Evolutionary conservation across 1,284 basidiomycete species (phyloP).

Genomic region (Megacollybia platyphylla): DNA sequence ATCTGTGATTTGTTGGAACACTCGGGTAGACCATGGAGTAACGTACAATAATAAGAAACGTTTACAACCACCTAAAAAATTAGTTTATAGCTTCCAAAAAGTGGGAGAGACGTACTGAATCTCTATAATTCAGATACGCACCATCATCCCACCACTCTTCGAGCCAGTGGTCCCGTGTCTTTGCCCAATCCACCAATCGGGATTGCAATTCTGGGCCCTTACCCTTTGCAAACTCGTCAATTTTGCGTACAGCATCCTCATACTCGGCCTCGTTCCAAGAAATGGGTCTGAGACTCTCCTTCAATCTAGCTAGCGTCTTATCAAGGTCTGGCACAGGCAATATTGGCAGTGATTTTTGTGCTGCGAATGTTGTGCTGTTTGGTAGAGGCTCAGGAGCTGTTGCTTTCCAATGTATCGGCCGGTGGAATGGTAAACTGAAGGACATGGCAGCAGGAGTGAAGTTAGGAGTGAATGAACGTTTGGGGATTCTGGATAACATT

Average conservation of each 20-base stretch:
- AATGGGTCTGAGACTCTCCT: slow-evolving; percentile 49
- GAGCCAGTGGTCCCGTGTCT: slow-evolving; percentile 54
- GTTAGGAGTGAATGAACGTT: too few relatives aligned
- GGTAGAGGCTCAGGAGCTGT: slow-evolving; percentile 29
- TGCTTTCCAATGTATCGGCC: slow-evolving; percentile 36
- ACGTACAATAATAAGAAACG: slow-evolving; percentile 73
- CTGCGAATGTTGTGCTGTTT: slow-evolving; percentile 26
- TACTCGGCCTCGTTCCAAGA: slow-evolving; percentile 51
- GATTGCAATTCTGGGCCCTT: slow-evolving; percentile 45
- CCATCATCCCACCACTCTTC: slow-evolving; percentile 77
- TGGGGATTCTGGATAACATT: too few relatives aligned
- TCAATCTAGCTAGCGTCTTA: slow-evolving; percentile 45
- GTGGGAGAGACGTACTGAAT: slow-evolving; percentile 38
- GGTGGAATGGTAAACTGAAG: slow-evolving; percentile 6
- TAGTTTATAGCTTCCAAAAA: background rate
- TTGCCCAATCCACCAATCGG: slow-evolving; percentile 36
- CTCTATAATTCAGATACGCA: slow-evolving; percentile 61
- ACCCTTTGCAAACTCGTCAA: slow-evolving; percentile 44
- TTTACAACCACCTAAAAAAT: slow-evolving; percentile 55
- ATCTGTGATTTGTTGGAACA: slow-evolving; percentile 26
- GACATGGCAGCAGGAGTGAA: background rate
- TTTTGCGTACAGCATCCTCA: slow-evolving; percentile 35
- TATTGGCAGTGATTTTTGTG: slow-evolving; percentile 31
- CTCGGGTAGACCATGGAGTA: background rate
- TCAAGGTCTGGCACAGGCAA: slow-evolving; percentile 55